Evolutionary conservation across 495 filamentous ascomycete species (phyloP), one percentile per base, ranked within the genome.

Genomic region (Aspergillus nanangensis): DNA sequence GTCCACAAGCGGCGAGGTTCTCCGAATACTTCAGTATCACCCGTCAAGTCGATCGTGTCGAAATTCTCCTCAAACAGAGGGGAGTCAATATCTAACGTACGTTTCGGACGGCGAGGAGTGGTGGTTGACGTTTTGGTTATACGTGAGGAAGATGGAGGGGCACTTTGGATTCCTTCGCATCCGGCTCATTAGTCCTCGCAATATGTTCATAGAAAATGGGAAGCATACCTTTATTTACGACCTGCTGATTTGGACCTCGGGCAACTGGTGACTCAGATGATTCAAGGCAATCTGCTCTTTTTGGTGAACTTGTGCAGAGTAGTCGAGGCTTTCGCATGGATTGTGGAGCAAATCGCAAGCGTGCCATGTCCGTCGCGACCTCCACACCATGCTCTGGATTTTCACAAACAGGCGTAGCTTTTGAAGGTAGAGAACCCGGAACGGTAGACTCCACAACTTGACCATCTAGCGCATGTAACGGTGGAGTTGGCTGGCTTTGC

Each of bases 31-130:
- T 74, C 66, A 45, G 72, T 43, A 5, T 70, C 70, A 11, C 74
- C 79, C 1, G 87, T 93, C 31, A 94, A 61, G 55, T 93, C 89
- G 44, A 93, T 75, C 0, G 82, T 68, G 38, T 86, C 83, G 24
- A 85, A 70, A 35, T 39, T 19, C 7, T 39, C 37, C 32, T 56
- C 51, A 27, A 60, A 61, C 7, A 47, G 44, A 5, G 59, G 52
- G 11, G 45, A 43, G 9, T 43, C 45, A 2, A 51, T 40, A 19
- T 59, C 54, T 14, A 54, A 48, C 19, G 48, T 56, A 8, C 40
- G 47, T 22, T 55, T 44, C 42, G 58, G 41, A 33, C 52, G 51
- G 19, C 54, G 38, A 1, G 66, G 60, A 8, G 63, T 60, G 9
- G 55, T 25, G 19, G 51, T 51, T 21, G 45, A 38, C 11, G 18